Evolutionary conservation across 768 basidiomycete species (phyloP).

Genomic region (Tubosaeta sp.): DNA sequence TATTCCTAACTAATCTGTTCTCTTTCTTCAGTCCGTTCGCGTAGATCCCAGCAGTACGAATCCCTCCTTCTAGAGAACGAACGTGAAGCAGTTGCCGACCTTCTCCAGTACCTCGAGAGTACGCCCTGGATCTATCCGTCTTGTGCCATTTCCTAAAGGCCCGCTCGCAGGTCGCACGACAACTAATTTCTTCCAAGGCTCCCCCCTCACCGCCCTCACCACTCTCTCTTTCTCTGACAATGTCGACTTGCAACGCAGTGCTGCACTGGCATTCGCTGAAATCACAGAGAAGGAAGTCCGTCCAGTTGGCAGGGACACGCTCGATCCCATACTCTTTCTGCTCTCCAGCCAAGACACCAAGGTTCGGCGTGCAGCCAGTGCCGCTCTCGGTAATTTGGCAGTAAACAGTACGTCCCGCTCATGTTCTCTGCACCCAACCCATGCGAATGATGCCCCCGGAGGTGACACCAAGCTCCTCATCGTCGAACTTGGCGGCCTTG

Average conservation of each 20-base stretch:
- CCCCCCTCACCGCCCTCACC: slow-evolving; percentile 87
- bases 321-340: slow-evolving; percentile 97
- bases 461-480: slow-evolving; percentile 99
- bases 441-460: slow-evolving; percentile 30
- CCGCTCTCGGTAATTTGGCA: slow-evolving; percentile 94
- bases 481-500: slow-evolving; percentile 94
- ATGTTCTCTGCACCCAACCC: slow-evolving; percentile 10
- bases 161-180: slow-evolving; percentile 71
- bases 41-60: slow-evolving; percentile 83
- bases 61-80: slow-evolving; percentile 88
- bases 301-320: slow-evolving; percentile 91
- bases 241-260: slow-evolving; percentile 96
- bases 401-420: slow-evolving; percentile 79
- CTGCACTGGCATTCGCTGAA: slow-evolving; percentile 97
- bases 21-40: slow-evolving; percentile 60
- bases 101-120: slow-evolving; percentile 98
- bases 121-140: slow-evolving; percentile 27
- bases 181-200: slow-evolving; percentile 97
- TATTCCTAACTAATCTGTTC: slow-evolving; percentile 13
- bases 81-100: slow-evolving; percentile 95
- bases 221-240: slow-evolving; percentile 99
- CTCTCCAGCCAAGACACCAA: slow-evolving; percentile 97
- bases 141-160: neutral
- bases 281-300: slow-evolving; percentile 99
- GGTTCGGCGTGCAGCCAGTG: slow-evolving; percentile 96